These are phyloP conservation scores for Anisodus acutangulus DNA, from an alignment of 257 asterid genomes.

Conservation along the genomic window DNA sequence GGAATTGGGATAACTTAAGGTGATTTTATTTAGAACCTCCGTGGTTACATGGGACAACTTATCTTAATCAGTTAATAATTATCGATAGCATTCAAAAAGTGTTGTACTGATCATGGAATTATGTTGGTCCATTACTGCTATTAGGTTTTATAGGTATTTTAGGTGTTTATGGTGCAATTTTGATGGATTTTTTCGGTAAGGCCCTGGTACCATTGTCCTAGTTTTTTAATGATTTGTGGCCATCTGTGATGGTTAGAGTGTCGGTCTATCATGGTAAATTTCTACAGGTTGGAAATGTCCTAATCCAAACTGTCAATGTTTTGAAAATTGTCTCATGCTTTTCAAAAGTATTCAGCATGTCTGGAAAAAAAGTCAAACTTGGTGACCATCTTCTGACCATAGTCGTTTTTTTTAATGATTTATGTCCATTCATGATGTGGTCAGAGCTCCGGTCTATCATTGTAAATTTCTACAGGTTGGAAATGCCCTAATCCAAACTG, in stretches of 20 bases:
- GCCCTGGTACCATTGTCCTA: not conserved
- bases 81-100: not conserved
- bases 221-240: not conserved
- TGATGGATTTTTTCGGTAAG: not conserved
- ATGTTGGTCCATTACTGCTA: conserved; percentile 14
- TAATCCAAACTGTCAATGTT: not conserved
- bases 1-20: not conserved
- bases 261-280: not conserved
- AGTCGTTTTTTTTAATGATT: not conserved
- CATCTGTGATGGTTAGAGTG: too few relatives aligned
- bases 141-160: not conserved
- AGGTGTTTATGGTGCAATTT: not conserved
- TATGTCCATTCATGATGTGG: not conserved
- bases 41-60: not conserved
- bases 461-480: not conserved
- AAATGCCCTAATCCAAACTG: not conserved
- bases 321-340: not conserved
- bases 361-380: not conserved
- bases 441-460: too few relatives aligned
- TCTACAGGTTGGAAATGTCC: not conserved
- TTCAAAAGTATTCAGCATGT: not conserved
- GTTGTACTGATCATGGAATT: not conserved
- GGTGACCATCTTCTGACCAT: not conserved
- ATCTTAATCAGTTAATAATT: not conserved
- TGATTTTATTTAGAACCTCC: not conserved